These are phyloP conservation scores for Mesembryanthemum crystallinum DNA, from an alignment of 148 eudicot species.

Conservation along the genomic window DNA sequence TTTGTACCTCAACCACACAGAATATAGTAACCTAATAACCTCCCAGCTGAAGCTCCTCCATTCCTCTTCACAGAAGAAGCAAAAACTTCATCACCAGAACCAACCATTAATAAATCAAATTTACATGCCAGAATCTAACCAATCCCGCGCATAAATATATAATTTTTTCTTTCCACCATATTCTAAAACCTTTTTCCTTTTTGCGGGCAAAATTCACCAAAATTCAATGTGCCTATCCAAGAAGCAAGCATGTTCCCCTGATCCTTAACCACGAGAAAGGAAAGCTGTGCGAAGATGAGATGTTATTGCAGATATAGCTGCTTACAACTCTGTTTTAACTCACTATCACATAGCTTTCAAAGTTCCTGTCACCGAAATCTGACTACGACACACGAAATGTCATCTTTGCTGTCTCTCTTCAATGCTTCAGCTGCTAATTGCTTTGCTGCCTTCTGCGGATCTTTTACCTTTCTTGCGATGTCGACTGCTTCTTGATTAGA, in stretches of 20 bases:
- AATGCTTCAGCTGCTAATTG: conserved; percentile 56
- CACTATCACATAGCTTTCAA: background rate
- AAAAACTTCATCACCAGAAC: conserved; percentile 11
- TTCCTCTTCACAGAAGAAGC: background rate
- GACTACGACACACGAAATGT: conserved; percentile 69
- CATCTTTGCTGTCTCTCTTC: conserved; percentile 69
- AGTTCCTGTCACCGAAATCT: conserved; percentile 41
- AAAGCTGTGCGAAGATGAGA: background rate
- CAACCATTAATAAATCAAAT: conserved; percentile 21
- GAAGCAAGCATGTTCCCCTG: background rate
- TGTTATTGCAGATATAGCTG: background rate
- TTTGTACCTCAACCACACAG: conserved; percentile 13
- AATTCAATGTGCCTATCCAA: background rate
- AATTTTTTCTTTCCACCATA: background rate
- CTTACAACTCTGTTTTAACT: background rate
- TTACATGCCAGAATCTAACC: conserved; percentile 20
- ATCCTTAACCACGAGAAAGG: background rate
- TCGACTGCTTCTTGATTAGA: conserved; percentile 74
- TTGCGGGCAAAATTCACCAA: background rate
- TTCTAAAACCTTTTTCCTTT: background rate
- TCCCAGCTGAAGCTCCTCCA: background rate
- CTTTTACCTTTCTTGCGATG: conserved; percentile 49
- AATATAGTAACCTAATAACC: background rate
- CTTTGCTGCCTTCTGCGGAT: conserved; percentile 75
- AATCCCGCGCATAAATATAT: conserved; percentile 14